Base-by-base conservation (phyloP, 1,284 basidiomycete genomes). In the Cystobasidium sp. region DNA sequence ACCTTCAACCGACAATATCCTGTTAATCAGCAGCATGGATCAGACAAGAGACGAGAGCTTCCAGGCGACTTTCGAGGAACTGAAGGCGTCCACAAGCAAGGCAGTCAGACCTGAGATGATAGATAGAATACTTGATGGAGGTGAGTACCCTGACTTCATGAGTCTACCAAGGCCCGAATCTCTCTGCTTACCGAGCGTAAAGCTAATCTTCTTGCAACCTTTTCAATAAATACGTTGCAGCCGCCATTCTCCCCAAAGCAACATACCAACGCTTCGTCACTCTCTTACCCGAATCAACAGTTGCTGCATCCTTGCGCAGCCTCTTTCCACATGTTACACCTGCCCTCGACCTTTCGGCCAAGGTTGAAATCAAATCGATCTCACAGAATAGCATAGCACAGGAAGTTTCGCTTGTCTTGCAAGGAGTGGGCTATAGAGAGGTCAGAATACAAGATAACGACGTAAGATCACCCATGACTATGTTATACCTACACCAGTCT, bases 81-180 rank as follows among this genome's bases (percentile, higher is more conserved):
- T 73, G 12, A 73, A 73, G 46, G 53, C 37, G 1, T 64, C 56
- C 7, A 65, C 62, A 6, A 73, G 51, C 39, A 44, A 66, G 52
- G 44, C 70, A 58, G 72, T 74, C 31, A 20, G 72, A 24, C 52
- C 72, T 67, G 72, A 91, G 80, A 87, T 92, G 84, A 83, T 92
- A 44, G 91, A 92, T 80, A 85, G 91, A 76, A 82, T 92, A 72
- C 83, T 91, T 22, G 91, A 90, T 81, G 85, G 86, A 85, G 91
- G 91, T 91, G 79, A 61, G 84, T 82, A 43, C 71, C 64, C 37
- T 75, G 67, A 68, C 55, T 67, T 71, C 55, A 75, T n/a, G 75
- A 53, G 52, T 53, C 52, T 1, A 20, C 24, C n/a, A n/a, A 12
- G n/a, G 12, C 12, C 46, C 12, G n/a, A n/a, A 12, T 14, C 46